Percentiles rank a stretch among this genome's conserved stretches.
phyloP scores from a whole-genome alignment of 2,329 filamentous ascomycete species.

The Talaromyces sp. region DNA sequence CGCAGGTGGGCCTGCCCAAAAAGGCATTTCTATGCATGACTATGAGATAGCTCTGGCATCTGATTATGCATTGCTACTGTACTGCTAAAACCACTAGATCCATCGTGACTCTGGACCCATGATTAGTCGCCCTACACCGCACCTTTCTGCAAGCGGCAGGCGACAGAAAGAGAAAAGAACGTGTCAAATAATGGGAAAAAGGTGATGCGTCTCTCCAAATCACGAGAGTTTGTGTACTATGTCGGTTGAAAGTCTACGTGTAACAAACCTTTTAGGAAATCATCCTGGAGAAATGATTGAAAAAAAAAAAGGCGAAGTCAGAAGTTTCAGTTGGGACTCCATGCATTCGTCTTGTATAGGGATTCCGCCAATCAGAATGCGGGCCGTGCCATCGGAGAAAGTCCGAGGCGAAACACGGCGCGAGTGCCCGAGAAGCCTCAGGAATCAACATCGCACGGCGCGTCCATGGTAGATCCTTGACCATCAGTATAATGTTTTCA shows the following conservation, averaged over 20 bases:
- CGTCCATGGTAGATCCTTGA: too few species aligned
- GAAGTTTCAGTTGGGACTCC: background rate
- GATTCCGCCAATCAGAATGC: background rate
- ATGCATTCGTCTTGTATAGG: background rate
- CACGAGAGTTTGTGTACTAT: background rate
- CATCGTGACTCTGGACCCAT: background rate
- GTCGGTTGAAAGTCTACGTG: background rate
- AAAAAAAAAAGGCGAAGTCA: background rate
- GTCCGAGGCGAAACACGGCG: background rate
- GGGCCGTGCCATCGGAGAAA: background rate
- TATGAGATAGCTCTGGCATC: background rate
- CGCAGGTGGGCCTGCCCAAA: background rate
- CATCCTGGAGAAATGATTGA: background rate
- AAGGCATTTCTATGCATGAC: background rate
- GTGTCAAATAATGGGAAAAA: conserved; percentile 1
- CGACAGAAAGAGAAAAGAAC: background rate
- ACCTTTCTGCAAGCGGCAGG: background rate
- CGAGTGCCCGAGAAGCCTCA: background rate
- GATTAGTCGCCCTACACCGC: conserved; percentile 11
- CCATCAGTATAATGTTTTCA: too few species aligned
- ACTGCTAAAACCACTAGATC: background rate
- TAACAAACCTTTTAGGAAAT: background rate
- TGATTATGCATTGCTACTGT: background rate
- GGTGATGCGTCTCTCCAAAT: background rate
- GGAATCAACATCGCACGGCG: background rate